A percentile compares a stretch with the other conserved stretches of the same genome.
These are phyloP conservation scores for Aspergillus cejpii DNA, from an alignment of 2,329 filamentous ascomycete genomes.

Conservation along the genomic window DNA sequence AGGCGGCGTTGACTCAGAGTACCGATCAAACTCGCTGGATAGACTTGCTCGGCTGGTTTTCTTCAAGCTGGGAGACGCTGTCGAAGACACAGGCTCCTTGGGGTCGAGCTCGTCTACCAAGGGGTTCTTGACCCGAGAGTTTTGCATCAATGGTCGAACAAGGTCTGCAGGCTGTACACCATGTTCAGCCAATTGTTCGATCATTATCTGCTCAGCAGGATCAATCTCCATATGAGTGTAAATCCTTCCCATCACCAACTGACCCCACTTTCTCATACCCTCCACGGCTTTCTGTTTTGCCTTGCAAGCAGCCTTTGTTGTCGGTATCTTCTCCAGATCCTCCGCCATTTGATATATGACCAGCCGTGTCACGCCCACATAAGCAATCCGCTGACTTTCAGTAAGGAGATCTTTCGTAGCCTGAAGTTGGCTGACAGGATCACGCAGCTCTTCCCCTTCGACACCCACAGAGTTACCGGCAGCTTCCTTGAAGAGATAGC, in stretches of 20 bases:
- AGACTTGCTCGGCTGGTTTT: conserved; percentile 23
- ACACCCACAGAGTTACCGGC: conserved; percentile 55
- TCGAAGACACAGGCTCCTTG: conserved; percentile 37
- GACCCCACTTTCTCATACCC: conserved; percentile 87
- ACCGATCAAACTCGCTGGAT: conserved; percentile 31
- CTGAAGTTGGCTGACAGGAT: conserved; percentile 83
- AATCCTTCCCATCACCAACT: conserved; percentile 94
- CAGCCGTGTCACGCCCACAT: conserved; percentile 81
- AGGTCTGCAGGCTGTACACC: conserved; percentile 80
- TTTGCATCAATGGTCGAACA: conserved; percentile 80
- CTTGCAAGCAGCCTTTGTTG: conserved; percentile 64
- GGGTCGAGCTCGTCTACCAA: conserved; percentile 53
- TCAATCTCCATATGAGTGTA: conserved; percentile 97
- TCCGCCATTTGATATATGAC: conserved; percentile 71
- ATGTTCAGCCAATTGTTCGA: conserved; percentile 90
- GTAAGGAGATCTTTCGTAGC: conserved; percentile 93
- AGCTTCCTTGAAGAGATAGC: conserved; percentile 82
- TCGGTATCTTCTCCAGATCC: conserved; percentile 55
- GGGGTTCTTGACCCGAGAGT: conserved; percentile 87
- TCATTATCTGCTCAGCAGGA: conserved; percentile 86
- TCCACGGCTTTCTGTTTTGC: conserved; percentile 63
- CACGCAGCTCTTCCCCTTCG: conserved; percentile 74
- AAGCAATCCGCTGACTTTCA: conserved; percentile 90
- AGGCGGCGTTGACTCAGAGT: conserved; percentile 47
- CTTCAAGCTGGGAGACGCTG: conserved; percentile 22